A percentile compares a stretch with the other conserved stretches of the same genome.
phyloP scores from a whole-genome alignment of 352 stramenopile species.

The Globisporangium middletonii region DNA sequence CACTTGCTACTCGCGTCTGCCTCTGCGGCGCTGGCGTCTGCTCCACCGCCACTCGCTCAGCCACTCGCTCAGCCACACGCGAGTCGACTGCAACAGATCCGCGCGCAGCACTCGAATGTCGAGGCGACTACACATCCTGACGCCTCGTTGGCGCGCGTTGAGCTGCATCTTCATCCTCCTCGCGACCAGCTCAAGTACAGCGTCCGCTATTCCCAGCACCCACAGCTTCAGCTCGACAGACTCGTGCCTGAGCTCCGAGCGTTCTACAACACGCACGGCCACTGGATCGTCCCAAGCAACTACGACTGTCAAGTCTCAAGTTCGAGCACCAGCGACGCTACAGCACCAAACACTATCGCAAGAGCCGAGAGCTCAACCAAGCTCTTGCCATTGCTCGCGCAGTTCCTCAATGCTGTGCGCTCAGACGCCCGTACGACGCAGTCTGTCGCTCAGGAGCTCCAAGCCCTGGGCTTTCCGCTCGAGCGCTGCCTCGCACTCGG shows the following conservation, averaged over 20 bases:
- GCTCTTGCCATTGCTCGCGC: background rate
- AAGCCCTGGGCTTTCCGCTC: background rate
- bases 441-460: background rate
- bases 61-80: too few species aligned
- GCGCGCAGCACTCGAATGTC: too few species aligned
- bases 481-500: background rate
- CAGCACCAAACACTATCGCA: too few species aligned
- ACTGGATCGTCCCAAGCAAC: background rate
- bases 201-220: too few species aligned
- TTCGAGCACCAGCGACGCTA: background rate
- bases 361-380: background rate
- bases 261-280: background rate
- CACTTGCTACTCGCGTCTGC: too few species aligned
- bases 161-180: too few species aligned
- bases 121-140: too few species aligned
- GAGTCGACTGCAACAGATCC: too few species aligned
- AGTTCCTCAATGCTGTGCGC: background rate
- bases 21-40: too few species aligned
- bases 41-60: too few species aligned
- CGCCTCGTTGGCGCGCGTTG: too few species aligned
- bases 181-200: too few species aligned
- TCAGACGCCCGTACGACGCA: background rate
- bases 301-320: background rate
- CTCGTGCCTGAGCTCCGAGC: background rate
- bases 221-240: background rate